phyloP scores from a whole-genome alignment of 345 rosid species.

The Pistacia integerrima region DNA sequence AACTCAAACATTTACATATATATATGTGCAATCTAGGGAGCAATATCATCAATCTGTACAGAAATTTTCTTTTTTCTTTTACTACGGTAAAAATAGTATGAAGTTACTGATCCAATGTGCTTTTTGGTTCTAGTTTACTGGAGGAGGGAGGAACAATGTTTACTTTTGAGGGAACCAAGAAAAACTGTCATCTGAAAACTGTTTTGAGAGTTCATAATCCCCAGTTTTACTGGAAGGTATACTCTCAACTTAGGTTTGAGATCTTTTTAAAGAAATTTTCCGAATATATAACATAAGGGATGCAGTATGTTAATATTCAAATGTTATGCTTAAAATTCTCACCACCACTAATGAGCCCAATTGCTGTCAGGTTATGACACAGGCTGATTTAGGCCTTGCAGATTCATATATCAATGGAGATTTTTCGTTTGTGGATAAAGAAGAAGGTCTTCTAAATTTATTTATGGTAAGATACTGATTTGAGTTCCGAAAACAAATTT shows the following conservation, averaged over 20 bases:
- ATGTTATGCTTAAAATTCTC: neutral
- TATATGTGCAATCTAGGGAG: neutral
- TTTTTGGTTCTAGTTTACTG: no score
- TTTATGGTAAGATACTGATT: slow-evolving; percentile 52
- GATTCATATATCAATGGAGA: slow-evolving; percentile 89
- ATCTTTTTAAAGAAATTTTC: neutral
- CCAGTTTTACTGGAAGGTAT: slow-evolving; percentile 94
- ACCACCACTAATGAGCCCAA: neutral
- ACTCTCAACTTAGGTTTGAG: neutral
- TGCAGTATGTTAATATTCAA: neutral
- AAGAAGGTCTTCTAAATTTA: slow-evolving; percentile 72
- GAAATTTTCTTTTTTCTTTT: neutral
- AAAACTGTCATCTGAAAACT: slow-evolving; percentile 47
- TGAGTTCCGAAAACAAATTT: neutral
- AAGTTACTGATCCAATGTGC: slow-evolving; percentile 19
- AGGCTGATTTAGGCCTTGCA: slow-evolving; percentile 92
- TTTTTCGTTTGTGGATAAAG: slow-evolving; percentile 78
- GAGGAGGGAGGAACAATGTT: slow-evolving; percentile 93
- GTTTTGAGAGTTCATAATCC: slow-evolving; percentile 73
- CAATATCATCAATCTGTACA: neutral
- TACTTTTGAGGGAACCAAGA: slow-evolving; percentile 57
- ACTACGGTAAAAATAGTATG: neutral
- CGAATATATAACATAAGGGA: neutral
- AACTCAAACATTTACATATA: neutral
- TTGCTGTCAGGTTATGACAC: slow-evolving; percentile 11